Evolutionary conservation across 169 alveolate species (phyloP).

Genomic region (Eimeria acervulina): DNA sequence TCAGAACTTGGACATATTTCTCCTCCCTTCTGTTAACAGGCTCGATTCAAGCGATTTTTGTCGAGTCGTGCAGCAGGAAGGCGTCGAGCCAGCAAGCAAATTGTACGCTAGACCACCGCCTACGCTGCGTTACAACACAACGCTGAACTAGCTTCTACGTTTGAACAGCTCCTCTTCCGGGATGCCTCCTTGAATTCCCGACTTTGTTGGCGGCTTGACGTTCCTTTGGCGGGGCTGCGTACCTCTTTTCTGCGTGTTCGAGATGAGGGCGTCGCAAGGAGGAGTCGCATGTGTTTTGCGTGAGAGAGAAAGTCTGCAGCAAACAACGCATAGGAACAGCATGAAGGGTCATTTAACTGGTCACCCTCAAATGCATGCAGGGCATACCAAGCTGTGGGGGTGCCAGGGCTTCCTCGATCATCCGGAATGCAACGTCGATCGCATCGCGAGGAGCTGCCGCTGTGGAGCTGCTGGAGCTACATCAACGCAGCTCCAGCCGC

Average conservation of each 20-base stretch:
- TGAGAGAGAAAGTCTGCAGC: background rate
- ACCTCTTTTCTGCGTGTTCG: background rate
- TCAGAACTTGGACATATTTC: background rate
- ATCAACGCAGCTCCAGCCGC: background rate
- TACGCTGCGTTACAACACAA: background rate
- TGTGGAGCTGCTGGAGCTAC: background rate
- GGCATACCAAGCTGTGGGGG: background rate
- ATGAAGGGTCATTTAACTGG: background rate
- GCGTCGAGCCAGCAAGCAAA: background rate
- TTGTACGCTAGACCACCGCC: background rate
- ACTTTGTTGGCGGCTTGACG: background rate
- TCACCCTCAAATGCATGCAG: background rate
- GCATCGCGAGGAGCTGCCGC: background rate
- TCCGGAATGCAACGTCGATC: background rate
- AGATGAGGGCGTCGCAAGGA: background rate
- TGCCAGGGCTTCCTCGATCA: background rate
- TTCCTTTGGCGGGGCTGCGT: background rate
- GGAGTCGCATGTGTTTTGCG: background rate
- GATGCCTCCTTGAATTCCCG: constrained; percentile 6
- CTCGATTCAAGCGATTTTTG: background rate
- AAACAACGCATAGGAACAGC: background rate
- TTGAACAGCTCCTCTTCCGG: background rate
- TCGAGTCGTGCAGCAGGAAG: background rate
- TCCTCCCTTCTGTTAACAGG: background rate
- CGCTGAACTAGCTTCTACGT: background rate